Base-by-base conservation (phyloP, 768 basidiomycete genomes). In the Dentipellis fragilis region DNA sequence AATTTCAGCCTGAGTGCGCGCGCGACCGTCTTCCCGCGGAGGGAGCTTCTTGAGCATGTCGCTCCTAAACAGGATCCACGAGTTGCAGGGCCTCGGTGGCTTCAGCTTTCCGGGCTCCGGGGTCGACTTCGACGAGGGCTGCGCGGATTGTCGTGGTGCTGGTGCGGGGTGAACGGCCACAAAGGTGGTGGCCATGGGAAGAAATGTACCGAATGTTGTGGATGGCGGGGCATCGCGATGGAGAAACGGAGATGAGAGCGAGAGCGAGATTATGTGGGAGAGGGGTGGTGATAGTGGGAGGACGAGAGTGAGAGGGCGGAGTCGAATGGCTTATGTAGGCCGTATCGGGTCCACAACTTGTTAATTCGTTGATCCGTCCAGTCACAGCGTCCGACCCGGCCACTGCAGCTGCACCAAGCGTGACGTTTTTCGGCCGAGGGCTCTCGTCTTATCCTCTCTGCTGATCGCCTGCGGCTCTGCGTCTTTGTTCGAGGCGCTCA, bases 51-150 rank as follows among this genome's bases (percentile, higher is more conserved):
- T 67, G 21, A 77, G 65, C 55, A 69, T 72, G 55, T 73, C 72
- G 5, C 73, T 75, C n/a, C 77, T 71, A 59, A 77, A 78, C 11
- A 78, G 61, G 59, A 78, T 77, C 77, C 77, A 77, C 10, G 76
- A 73, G 61, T 77, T 78, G 34, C 73, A 73, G 14, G 76, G 76
- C 22, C 76, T 68, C 14, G 73, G 71, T 1, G 64, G 40, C 7
- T 50, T 42, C 29, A 46, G 51, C 49, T 47, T 54, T 39, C 40
- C 51, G 14, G 54, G 51, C 42, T 52, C 40, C 51, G n/a, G 34
- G 37, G 56, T 47, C 49, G 55, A 40, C 50, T 21, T 8, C 50
- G 34, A 12, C 39, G 38, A 38, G 16, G 38, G 29, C 12, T 29
- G 23, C 16, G 23, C 42, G 19, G 45, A 23, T 10, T 16, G 37